A percentile compares a stretch with the other conserved stretches of the same genome.
Evolutionary conservation across 75 land plant species (phyloP).

Genomic region (Gnetum montanum): DNA sequence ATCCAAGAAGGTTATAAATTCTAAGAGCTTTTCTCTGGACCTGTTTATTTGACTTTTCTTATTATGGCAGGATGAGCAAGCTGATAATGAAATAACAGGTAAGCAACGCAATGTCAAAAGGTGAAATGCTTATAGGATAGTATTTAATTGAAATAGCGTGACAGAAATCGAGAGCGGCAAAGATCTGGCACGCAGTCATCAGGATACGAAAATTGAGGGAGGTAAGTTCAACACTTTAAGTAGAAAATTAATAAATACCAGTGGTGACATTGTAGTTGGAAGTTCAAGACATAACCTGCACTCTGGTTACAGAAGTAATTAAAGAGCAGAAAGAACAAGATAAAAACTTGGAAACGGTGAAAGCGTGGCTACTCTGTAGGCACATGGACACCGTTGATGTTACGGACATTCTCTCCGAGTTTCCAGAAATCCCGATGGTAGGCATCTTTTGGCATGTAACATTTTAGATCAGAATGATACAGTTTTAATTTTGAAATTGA

Average conservation of each 20-base stretch:
- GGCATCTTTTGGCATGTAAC: too few species aligned
- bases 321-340: slow-evolving; percentile 46
- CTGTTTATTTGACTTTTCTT: too few species aligned
- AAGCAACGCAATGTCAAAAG: neutral
- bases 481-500: neutral
- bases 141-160: slow-evolving; percentile 33
- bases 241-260: neutral
- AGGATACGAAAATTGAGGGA: too few species aligned
- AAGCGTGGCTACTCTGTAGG: slow-evolving; percentile 51
- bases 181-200: too few species aligned
- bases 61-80: slow-evolving; percentile 1
- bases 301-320: slow-evolving; percentile 39
- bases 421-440: slow-evolving; percentile 73
- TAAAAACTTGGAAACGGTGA: slow-evolving; percentile 30
- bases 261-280: neutral
- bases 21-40: neutral
- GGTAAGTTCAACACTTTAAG: too few species aligned
- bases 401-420: slow-evolving; percentile 53
- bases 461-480: neutral
- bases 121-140: too few species aligned
- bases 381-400: slow-evolving; percentile 41
- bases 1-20: neutral
- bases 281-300: neutral
- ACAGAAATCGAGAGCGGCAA: slow-evolving; percentile 3
- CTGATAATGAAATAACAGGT: neutral